A percentile compares a stretch with the other conserved stretches of the same genome.
Evolutionary conservation across 2,329 filamentous ascomycete species (phyloP).

Genomic region (Penicillium expansum): DNA sequence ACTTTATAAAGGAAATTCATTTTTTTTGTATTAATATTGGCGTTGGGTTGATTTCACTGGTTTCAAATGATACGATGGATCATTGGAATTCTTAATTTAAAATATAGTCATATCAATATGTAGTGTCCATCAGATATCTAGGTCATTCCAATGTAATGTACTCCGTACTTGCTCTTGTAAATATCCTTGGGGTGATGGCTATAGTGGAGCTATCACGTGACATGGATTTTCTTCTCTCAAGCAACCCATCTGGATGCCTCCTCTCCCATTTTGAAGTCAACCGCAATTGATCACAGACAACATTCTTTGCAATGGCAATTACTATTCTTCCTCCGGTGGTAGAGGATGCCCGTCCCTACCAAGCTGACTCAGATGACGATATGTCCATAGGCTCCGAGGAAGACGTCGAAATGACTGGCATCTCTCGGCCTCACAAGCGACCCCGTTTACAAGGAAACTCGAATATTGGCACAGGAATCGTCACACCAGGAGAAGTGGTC

Average conservation of each 20-base stretch:
- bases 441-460: constrained; percentile 26
- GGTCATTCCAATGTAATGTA: background rate
- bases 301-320: constrained; percentile 51
- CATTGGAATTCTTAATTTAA: background rate
- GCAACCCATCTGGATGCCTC: background rate
- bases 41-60: constrained; percentile 4
- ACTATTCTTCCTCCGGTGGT: constrained; percentile 56
- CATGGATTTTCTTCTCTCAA: constrained; percentile 4
- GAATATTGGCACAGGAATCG: constrained; percentile 53
- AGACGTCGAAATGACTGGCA: constrained; percentile 32
- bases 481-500: constrained; percentile 85
- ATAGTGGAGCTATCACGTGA: constrained; percentile 18
- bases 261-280: background rate
- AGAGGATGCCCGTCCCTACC: constrained; percentile 32
- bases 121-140: background rate
- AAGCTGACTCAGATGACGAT: constrained; percentile 48
- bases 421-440: constrained; percentile 40
- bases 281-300: background rate
- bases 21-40: constrained; percentile 18
- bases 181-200: background rate
- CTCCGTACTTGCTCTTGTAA: background rate
- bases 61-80: background rate
- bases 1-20: background rate
- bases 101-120: background rate
- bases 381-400: constrained; percentile 51